These are phyloP conservation scores for Pythium folliculosum DNA, from an alignment of 352 stramenopile species.

Conservation along the genomic window DNA sequence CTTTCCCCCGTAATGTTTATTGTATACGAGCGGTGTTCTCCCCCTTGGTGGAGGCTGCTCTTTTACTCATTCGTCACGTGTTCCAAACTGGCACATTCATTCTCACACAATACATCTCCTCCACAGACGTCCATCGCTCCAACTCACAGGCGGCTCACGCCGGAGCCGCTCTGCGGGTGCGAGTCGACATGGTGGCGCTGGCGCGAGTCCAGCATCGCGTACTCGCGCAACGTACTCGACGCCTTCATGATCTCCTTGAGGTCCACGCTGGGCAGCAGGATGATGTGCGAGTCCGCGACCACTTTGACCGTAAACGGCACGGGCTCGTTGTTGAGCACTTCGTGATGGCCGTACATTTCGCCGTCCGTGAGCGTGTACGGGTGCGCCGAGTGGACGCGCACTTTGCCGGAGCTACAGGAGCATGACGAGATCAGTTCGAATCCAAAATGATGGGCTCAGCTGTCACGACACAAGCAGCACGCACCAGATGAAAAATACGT, in stretches of 20 bases:
- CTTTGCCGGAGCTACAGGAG: slow-evolving; percentile 50
- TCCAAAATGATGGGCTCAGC: not conserved
- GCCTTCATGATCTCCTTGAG: slow-evolving; percentile 51
- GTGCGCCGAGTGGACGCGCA: slow-evolving; percentile 69
- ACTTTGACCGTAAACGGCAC: slow-evolving; percentile 69
- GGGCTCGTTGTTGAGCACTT: slow-evolving; percentile 71
- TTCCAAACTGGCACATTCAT: not conserved
- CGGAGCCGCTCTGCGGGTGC: not conserved
- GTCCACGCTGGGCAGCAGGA: slow-evolving; percentile 66
- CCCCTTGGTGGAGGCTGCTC: slow-evolving; percentile 5
- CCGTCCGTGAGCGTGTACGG: slow-evolving; percentile 55
- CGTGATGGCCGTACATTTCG: slow-evolving; percentile 60
- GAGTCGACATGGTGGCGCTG: slow-evolving; percentile 12
- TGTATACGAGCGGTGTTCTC: slow-evolving; percentile 20
- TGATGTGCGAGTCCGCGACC: slow-evolving; percentile 55
- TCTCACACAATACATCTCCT: not conserved
- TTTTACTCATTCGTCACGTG: not conserved
- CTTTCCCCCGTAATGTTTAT: slow-evolving; percentile 25
- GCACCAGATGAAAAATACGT: slow-evolving; percentile 84
- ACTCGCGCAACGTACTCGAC: slow-evolving; percentile 31
- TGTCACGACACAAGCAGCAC: too few species aligned
- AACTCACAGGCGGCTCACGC: slow-evolving; percentile 26
- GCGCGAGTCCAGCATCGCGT: slow-evolving; percentile 21
- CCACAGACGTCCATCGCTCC: not conserved
- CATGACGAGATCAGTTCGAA: not conserved